Evolutionary conservation across 1,284 basidiomycete genomes (phyloP).

Genomic region (Ustilago sp.): DNA sequence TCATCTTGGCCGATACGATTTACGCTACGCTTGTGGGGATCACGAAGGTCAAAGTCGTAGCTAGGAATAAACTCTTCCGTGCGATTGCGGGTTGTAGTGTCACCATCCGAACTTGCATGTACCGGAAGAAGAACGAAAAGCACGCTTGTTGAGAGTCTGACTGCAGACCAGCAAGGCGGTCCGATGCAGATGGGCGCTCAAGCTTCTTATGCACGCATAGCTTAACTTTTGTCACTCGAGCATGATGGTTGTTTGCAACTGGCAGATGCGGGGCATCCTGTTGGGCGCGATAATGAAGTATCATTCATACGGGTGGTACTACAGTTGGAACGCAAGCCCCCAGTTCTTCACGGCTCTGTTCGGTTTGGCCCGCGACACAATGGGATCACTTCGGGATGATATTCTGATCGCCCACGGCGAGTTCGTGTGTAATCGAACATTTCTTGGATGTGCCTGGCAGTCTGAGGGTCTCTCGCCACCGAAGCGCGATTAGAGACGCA

Average conservation of each 20-base stretch:
- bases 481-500: background rate
- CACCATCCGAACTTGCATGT: background rate
- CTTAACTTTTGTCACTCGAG: background rate
- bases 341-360: background rate
- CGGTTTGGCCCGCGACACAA: background rate
- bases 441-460: constrained; percentile 3
- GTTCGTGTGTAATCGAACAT: background rate
- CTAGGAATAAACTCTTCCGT: constrained; percentile 13
- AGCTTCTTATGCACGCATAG: background rate
- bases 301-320: background rate
- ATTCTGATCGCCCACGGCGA: background rate
- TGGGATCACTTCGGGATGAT: background rate
- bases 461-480: background rate
- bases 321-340: background rate
- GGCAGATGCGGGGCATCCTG: background rate
- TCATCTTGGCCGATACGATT: background rate
- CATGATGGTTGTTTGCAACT: background rate
- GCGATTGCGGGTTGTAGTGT: background rate
- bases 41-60: constrained; percentile 39
- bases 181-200: background rate
- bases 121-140: background rate
- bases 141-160: background rate
- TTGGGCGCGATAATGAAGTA: background rate
- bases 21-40: constrained; percentile 29
- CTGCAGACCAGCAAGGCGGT: background rate